Conservation (phyloP, 2,329 filamentous ascomycete species). For the Talaromyces sp. region DNA sequence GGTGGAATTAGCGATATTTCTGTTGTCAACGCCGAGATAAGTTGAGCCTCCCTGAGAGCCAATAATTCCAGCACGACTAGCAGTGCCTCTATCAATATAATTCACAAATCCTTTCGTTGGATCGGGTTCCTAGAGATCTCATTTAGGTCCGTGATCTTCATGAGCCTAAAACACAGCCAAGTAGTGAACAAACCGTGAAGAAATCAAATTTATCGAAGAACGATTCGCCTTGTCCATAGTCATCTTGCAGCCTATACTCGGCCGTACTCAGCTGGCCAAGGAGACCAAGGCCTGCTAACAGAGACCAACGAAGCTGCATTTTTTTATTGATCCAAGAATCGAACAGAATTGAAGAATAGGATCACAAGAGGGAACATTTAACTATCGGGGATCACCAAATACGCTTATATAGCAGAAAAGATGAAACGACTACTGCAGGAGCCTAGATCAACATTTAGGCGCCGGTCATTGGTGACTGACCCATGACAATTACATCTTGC, state of each 20-base stretch:
- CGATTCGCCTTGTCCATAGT: conserved; percentile 46
- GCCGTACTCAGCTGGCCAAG: conserved; percentile 35
- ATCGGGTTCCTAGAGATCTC: conserved; percentile 51
- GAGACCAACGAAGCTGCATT: background rate
- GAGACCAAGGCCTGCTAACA: conserved; percentile 23
- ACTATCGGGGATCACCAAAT: background rate
- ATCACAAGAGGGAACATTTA: background rate
- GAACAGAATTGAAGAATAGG: too few species aligned
- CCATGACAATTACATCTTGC: too few species aligned
- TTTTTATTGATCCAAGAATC: background rate
- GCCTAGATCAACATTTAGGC: too few species aligned
- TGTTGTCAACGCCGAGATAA: conserved; percentile 71
- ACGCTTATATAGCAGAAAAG: too few species aligned
- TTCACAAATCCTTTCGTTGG: conserved; percentile 76
- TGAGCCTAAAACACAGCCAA: too few species aligned
- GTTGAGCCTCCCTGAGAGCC: conserved; percentile 58
- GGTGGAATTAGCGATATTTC: conserved; percentile 55
- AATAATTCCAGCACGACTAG: conserved; percentile 61
- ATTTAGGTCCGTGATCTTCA: too few species aligned
- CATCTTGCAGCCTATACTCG: conserved; percentile 49
- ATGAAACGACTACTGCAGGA: too few species aligned
- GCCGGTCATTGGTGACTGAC: too few species aligned
- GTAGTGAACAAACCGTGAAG: conserved; percentile 46
- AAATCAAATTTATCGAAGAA: conserved; percentile 59
- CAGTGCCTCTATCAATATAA: conserved; percentile 63